Percentiles rank a stretch among this genome's conserved stretches.
Evolutionary conservation across 148 eudicot genomes (phyloP).

Genomic region (Persicaria tinctoria): DNA sequence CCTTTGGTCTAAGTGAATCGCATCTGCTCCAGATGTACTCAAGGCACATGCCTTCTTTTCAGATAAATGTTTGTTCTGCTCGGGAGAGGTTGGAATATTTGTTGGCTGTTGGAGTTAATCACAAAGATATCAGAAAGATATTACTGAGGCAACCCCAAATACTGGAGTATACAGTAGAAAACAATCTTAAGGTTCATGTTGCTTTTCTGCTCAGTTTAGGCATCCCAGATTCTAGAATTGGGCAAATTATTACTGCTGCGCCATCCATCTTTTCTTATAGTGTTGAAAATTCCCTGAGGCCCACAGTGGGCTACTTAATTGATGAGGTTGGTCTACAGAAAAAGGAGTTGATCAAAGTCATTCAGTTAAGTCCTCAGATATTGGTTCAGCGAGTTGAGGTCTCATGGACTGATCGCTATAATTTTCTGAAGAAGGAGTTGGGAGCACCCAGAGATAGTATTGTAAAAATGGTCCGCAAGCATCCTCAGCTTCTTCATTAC

Average conservation of each 20-base stretch:
- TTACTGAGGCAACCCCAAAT: conserved; percentile 87
- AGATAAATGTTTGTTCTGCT: conserved; percentile 69
- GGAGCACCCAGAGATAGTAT: conserved; percentile 80
- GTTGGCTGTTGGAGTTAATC: conserved; percentile 74
- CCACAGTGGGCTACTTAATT: conserved; percentile 75
- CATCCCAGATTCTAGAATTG: conserved; percentile 77
- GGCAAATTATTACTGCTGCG: conserved; percentile 72
- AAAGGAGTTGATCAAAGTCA: conserved; percentile 74
- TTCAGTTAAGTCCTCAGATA: conserved; percentile 93
- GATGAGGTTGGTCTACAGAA: conserved; percentile 86
- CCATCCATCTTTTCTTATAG: conserved; percentile 88
- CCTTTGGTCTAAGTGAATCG: conserved; percentile 76
- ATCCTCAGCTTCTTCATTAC: conserved; percentile 95
- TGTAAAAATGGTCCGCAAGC: conserved; percentile 88
- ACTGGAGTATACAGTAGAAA: conserved; percentile 74
- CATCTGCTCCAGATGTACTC: conserved; percentile 78
- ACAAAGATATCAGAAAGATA: conserved; percentile 67
- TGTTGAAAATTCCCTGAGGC: conserved; percentile 81
- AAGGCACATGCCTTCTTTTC: conserved; percentile 81
- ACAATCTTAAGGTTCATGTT: conserved; percentile 79
- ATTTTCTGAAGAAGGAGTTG: conserved; percentile 70
- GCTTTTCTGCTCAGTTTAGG: conserved; percentile 64
- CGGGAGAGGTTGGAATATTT: conserved; percentile 70
- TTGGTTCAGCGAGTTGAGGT: conserved; percentile 85
- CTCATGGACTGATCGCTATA: conserved; percentile 71